Base-by-base conservation (phyloP, 768 basidiomycete genomes). In the Fomitopsis serialis region DNA sequence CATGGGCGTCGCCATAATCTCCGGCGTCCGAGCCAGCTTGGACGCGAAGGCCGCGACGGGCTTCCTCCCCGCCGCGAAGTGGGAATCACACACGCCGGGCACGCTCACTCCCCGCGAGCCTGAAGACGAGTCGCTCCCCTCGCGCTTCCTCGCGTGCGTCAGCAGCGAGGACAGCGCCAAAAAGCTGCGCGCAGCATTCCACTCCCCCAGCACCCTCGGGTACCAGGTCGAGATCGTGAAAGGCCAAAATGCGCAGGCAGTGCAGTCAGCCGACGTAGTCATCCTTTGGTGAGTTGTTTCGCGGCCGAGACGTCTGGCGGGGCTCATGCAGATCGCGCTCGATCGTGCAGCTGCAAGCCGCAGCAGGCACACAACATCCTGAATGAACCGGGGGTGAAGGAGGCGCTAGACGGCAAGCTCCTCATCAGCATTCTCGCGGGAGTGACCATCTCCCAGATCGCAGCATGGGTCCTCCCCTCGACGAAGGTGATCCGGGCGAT, bases 401-500 rank as follows among this genome's bases (percentile, higher is more conserved):
- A 92, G 51, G 94, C 92, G 1, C 73, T 99, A 51, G 82, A 84
- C 25, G 87, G 89, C 44, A 98, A 98, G 70, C 81, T 98, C 1
- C 75, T 99, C 55, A 90, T 98, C 69, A 98, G 95, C 64, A 97
- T 98, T 66, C 85, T 98, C 29, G 95, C 97, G n/a, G 97, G 97
- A 59, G 88, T 97, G 4, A 98, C 89, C 25, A 88, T 98, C 58
- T 57, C 74, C 32, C 95, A 98, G 68, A 74, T 98, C 35, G 70
- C 76, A 43, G 76, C 69, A 5, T 89, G 87, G 88, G 89, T 94
- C 29, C 73, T 74, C 23, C 77, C 85, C 2, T 77, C 76, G n/a
- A 92, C 92, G 42, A 84, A 81, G 60, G 88, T 98, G 55, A 85
- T 98, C 54, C 85, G 97, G 53, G 91, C 93, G 11, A 99, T 99